Conservation (phyloP, 495 filamentous ascomycete genomes). For the Podospora appendiculata region DNA sequence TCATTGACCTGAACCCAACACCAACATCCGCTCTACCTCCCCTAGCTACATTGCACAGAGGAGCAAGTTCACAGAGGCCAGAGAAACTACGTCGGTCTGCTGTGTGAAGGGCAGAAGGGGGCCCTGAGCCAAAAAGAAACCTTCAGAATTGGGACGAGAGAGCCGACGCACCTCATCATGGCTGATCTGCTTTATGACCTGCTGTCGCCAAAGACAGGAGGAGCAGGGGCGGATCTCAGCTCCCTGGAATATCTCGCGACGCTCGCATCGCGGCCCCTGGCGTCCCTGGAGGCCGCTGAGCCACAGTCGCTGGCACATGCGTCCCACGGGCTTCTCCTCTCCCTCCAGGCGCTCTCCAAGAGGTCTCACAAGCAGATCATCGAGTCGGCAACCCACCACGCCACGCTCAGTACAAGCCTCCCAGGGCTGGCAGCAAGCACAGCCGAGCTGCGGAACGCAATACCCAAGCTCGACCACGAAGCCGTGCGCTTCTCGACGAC, state of each 20-base stretch:
- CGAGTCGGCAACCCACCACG: constrained; percentile 67
- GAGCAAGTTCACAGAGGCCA: too few relatives aligned
- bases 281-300: constrained; percentile 65
- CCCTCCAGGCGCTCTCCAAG: constrained; percentile 81
- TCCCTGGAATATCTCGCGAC: constrained; percentile 74
- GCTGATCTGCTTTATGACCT: constrained; percentile 28
- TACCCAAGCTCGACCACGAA: constrained; percentile 74
- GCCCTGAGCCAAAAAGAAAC: too few relatives aligned
- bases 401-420: constrained; percentile 58
- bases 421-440: constrained; percentile 59
- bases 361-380: constrained; percentile 88
- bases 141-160: too few relatives aligned
- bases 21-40: too few relatives aligned
- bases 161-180: constrained; percentile 8
- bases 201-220: constrained; percentile 11
- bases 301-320: constrained; percentile 72
- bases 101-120: too few relatives aligned
- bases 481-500: constrained; percentile 74
- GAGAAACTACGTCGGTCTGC: too few relatives aligned
- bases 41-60: too few relatives aligned
- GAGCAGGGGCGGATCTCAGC: constrained; percentile 52
- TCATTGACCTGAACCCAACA: too few relatives aligned
- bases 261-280: constrained; percentile 70
- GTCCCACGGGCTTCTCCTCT: constrained; percentile 74
- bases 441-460: constrained; percentile 54